Evolutionary conservation across 495 filamentous ascomycete genomes (phyloP), one percentile per base, ranked within the genome.

Genomic region (Penicillium antarcticum): DNA sequence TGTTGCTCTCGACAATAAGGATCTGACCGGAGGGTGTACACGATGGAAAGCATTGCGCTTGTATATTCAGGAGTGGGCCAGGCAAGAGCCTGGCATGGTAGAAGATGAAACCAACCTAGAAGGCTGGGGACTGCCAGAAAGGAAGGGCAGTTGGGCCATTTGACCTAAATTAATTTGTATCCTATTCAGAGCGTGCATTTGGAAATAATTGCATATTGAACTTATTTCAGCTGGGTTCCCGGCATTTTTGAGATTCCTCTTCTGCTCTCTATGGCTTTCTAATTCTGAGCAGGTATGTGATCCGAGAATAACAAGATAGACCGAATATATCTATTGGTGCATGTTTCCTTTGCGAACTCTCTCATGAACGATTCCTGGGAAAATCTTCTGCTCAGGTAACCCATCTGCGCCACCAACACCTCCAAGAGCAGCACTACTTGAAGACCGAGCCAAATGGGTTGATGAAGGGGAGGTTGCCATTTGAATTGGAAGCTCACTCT

Each of bases 11-110:
- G 52, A 48, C 6, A 71, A 70, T 43, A 63, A 61, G 23, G 65
- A 69, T 7, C 48, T 60, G 2, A 60, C 51, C 57, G 77, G 77
- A 39, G 62, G 66, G 38, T 84, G 87, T 62, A 80, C 80, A 46
- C 76, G 91, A 40, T 97, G 91, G 91, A 81, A 78, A 58, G 91
- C 91, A 14, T 73, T 97, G 32, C 84, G 84, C 56, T 46, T 83
- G 26, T 97, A 97, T 60, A 86, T 97, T 35, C 72, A 74, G 45
- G 88, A 95, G 64, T 96, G 91, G 91, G 90, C 83, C 33, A 78
- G 80, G 45, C 89, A 95, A 64, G 86, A 89, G 57, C 87, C 87
- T 2, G 71, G 72, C 26, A 80, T 88, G 64, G 73, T 67, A 8
- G 72, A 81, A 48, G 79, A 71, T 44, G 77, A 75, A 17, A 62